These are phyloP conservation scores for Raphanus raphanistrum DNA, from an alignment of 345 rosid genomes.

Conservation along the genomic window DNA sequence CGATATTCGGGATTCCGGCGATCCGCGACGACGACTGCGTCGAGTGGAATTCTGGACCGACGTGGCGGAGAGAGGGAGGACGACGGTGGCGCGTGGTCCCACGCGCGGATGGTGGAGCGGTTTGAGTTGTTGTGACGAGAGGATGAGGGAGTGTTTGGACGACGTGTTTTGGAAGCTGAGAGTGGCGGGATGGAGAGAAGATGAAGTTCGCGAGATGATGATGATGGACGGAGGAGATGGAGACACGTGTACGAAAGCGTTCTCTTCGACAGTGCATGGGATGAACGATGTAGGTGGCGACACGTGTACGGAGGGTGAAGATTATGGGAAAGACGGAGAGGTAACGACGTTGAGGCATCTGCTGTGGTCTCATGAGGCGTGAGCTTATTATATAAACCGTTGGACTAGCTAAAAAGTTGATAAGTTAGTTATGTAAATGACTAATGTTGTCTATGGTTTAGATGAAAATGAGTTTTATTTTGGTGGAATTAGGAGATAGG, in stretches of 20 bases:
- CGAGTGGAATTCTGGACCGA: constrained; percentile 76
- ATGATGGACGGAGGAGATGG: constrained; percentile 34
- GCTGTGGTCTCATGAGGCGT: constrained; percentile 1
- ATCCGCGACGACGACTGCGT: constrained; percentile 41
- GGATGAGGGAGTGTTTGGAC: constrained; percentile 55
- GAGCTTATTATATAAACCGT: neutral
- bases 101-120: constrained; percentile 55
- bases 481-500: neutral
- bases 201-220: constrained; percentile 84
- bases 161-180: constrained; percentile 66
- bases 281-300: neutral
- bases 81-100: constrained; percentile 39
- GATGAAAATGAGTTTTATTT: neutral
- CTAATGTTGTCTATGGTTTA: neutral
- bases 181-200: constrained; percentile 82
- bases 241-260: neutral
- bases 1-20: neutral
- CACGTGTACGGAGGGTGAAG: constrained; percentile 12
- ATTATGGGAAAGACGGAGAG: neutral
- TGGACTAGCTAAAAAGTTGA: neutral
- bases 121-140: constrained; percentile 3
- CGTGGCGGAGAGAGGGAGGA: constrained; percentile 62
- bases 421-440: neutral
- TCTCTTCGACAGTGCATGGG: neutral
- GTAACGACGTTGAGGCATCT: constrained; percentile 25